Evolutionary conservation across 2,329 filamentous ascomycete species (phyloP), one percentile per base, ranked within the genome.

Genomic region (Parastagonospora avenae): DNA sequence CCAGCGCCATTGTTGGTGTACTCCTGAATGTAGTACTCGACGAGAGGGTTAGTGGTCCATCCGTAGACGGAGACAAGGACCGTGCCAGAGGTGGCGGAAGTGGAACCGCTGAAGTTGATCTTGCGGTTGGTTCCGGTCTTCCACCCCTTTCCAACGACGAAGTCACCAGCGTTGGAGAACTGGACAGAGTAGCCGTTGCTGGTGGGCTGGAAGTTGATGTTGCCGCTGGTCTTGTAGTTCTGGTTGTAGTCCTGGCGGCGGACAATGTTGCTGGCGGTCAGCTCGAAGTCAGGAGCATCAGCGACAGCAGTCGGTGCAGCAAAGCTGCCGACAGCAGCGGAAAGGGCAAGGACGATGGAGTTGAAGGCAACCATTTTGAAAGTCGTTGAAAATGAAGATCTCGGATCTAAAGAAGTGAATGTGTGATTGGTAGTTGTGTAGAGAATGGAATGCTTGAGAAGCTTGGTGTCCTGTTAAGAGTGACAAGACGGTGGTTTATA

Each of bases 1-100:
- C 65, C 66, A 7, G 57, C 74, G 8, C 74, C 79, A 59, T 78
- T 75, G 57, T 69, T 74, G 11, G 78, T 75, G 58, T 81, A 78
- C 37, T 77, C 77, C 46, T 78, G 80, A 37, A 78, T 77, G 69
- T 62, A 84, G 80, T 76, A 80, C 75, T 71, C 82, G 80, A 68
- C 45, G 9, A 67, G 50, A 8, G 80, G 80, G 63, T 75, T 76
- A 2, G 66, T 74, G 4, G 79, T 81, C 81, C 82, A 85, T 29
- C 82, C 82, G 58, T 85, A 85, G 33, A 85, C 68, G 27, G 66
- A 63, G 32, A 70, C 63, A 24, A 67, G 60, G 19, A 67, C 65
- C 2, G 66, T 68, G 33, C 67, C 67, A 4, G 61, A 41, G 1
- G 30, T 48, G 16, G 64, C 56, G 27, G 39, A 42, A 6, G 66